Evolutionary conservation across 495 filamentous ascomycete genomes (phyloP), one percentile per base, ranked within the genome.

Genomic region (Echria macrotheca): DNA sequence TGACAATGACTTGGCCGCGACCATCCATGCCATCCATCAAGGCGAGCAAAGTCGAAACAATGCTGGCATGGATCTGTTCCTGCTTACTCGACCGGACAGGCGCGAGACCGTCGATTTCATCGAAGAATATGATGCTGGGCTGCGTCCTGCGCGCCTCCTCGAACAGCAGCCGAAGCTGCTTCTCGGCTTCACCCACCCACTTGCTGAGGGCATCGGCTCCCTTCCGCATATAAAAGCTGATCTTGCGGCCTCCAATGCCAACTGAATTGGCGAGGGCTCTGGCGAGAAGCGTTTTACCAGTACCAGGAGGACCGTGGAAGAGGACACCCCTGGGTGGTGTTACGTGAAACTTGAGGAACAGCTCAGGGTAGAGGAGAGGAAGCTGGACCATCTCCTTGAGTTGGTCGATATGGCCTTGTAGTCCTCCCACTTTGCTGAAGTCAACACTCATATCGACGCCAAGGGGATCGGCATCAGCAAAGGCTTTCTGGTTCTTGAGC

Each of bases 21-120:
- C 90, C 91, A 59, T 98, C 93, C 94, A 98, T 97, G 52, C 93
- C 93, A 69, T 98, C 93, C 93, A 98, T 98, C 56, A 98, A 70
- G 10, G 93, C 94, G 47, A 98, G 70, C 24, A 98, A 66, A 1
- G 93, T 98, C 1, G 94, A 94, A 37, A 98, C 93, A 47, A 98
- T 97, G 12, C 91, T 96, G 11, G 94, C 88, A 71, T 98, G 93
- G 44, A 96, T 97, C 68, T 98, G 93, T 55, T 98, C 94, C 67
- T 96, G 89, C 55, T 96, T 97, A 63, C 89, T 94, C 11, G 94
- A 97, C 47, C 93, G 81, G 8, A 96, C 91, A 38, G 93, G 93
- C 1, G 93, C 93, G 50, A 98, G 77, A 36, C 88, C 93, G 69
- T 98, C 93, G 52, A 98, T 98, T 64, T 98, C 93, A 66, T 98